Evolutionary conservation across 2,329 filamentous ascomycete genomes (phyloP).

Genomic region (Curvularia verruculosa): DNA sequence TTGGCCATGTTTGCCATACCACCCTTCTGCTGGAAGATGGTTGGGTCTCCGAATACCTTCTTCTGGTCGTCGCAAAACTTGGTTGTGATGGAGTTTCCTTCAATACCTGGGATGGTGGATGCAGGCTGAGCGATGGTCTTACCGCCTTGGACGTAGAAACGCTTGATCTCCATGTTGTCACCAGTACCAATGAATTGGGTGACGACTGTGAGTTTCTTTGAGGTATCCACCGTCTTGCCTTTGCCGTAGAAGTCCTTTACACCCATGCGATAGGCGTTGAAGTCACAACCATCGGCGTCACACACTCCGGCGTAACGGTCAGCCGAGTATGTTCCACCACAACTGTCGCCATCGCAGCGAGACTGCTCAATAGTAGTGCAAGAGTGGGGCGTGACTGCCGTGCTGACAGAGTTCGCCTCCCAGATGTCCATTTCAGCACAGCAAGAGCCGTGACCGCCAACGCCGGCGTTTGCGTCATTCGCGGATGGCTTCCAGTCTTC

Average conservation of each 20-base stretch:
- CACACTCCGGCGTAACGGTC: constrained; percentile 67
- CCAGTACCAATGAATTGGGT: constrained; percentile 56
- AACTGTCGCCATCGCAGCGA: constrained; percentile 58
- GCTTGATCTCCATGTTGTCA: constrained; percentile 53
- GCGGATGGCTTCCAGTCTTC: constrained; percentile 59
- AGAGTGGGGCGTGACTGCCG: constrained; percentile 68
- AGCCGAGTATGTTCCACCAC: constrained; percentile 55
- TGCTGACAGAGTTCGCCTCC: constrained; percentile 70
- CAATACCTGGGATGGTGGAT: constrained; percentile 54
- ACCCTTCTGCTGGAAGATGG: constrained; percentile 62
- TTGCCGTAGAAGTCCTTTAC: constrained; percentile 67
- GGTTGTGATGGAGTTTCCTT: constrained; percentile 41
- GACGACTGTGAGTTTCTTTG: constrained; percentile 53
- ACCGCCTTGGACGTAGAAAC: constrained; percentile 58
- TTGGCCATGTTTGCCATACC: constrained; percentile 62
- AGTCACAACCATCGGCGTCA: constrained; percentile 72
- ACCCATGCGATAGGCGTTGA: constrained; percentile 64
- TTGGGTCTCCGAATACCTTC: constrained; percentile 40
- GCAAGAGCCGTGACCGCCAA: constrained; percentile 63
- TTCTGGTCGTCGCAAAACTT: constrained; percentile 38
- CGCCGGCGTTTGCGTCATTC: constrained; percentile 61
- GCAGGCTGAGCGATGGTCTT: constrained; percentile 55
- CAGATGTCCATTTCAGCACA: constrained; percentile 68
- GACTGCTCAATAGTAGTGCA: constrained; percentile 60
- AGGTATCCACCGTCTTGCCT: constrained; percentile 54